A percentile compares a stretch with the other conserved stretches of the same genome.
phyloP scores from a whole-genome alignment of 257 asterid species.

The Ajuga chamaepitys region DNA sequence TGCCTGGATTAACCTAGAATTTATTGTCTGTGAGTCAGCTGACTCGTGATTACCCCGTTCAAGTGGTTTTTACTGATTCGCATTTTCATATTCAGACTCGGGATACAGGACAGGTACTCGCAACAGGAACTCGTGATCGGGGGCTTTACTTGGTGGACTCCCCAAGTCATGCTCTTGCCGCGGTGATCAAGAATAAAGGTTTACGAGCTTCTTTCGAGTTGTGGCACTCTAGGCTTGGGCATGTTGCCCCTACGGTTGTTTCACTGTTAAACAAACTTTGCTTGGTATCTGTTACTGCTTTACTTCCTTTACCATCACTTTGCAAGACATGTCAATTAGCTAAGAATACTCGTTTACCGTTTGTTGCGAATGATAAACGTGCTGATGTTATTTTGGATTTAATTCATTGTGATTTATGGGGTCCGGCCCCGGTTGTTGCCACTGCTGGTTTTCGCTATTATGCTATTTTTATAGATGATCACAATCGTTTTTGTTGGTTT shows the following conservation, averaged over 20 bases:
- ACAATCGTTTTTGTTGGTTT: too few relatives aligned
- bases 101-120: neutral
- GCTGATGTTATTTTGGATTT: neutral
- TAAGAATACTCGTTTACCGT: neutral
- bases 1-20: neutral
- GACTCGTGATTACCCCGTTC: too few relatives aligned
- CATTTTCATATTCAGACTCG: neutral
- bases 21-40: conserved; percentile 1
- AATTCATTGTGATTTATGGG: neutral
- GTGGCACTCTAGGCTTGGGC: too few relatives aligned
- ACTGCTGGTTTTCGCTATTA: too few relatives aligned
- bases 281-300: neutral
- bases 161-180: neutral
- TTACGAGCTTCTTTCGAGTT: too few relatives aligned
- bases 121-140: neutral
- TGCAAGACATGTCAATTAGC: neutral
- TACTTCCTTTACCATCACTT: neutral
- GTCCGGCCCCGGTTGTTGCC: too few relatives aligned
- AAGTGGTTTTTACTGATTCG: neutral
- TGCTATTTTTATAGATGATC: too few relatives aligned
- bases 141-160: neutral
- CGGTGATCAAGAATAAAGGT: neutral
- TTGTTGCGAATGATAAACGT: neutral
- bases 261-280: too few relatives aligned
- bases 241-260: too few relatives aligned